Base-by-base conservation (phyloP, 805 yeast genomes). In the Teunomyces aglyptinius region DNA sequence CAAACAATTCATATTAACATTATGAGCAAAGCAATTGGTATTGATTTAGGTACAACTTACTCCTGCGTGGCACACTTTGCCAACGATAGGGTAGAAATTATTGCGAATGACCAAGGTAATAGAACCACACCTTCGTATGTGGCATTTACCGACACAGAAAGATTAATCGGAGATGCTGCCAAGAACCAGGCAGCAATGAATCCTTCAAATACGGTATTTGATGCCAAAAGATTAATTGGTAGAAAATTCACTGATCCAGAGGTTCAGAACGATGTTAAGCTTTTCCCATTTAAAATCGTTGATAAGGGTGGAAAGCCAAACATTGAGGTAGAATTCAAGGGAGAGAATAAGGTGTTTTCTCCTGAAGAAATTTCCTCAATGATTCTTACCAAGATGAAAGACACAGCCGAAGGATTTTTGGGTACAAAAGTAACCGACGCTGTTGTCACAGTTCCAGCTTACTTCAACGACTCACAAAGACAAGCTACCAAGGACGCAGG, bases 171-270 rank as follows among this genome's bases (percentile, higher is more conserved):
- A 71, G 97, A 90, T 74, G 96, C 97, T 58, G 98, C 97, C 51
- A 92, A 92, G 83, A 91, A 92, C 74, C 97, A 92, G 77, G 96
- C 96, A 47, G 96, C 97, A 56, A 87, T 91, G 84, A 92, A 92
- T 76, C 97, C 97, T 45, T 57, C 75, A 50, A 91, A 91, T 80
- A 91, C 97, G 38, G 91, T 91, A 51, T 91, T 91, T 63, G 97
- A 91, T 63, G 96, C 96, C 62, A 91, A 91, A 79, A 86, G 97
- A 77, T 81, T 91, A 67, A 91, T 91, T 66, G 96, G 95, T 58
- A 83, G 76, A 81, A 88, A 68, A 65, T 88, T 84, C 62, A 70
- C 73, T 55, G 97, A 91, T 62, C 78, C 83, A 41, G 92, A 84
- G 61, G 94, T 90, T 47, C 83, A 79, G 56, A 77, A 70, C 47